Evolutionary conservation across 2,329 filamentous ascomycete species (phyloP).

Genomic region (Aspergillus carbonarius): DNA sequence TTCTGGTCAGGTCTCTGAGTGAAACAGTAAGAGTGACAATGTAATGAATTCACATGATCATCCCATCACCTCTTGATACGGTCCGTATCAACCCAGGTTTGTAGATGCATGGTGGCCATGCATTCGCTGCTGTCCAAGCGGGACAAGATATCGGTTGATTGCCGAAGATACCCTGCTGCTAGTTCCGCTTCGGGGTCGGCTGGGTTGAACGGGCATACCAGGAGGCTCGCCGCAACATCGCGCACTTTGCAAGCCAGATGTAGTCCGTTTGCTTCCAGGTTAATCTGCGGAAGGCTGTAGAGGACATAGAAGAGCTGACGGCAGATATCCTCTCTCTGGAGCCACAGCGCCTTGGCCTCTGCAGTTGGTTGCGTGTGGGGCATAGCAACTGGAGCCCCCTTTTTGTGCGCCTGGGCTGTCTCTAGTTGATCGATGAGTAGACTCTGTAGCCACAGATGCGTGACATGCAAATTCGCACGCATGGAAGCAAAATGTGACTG

Average conservation of each 20-base stretch:
- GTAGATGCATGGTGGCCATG: conserved; percentile 14
- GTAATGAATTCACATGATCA: background rate
- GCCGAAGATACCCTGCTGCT: conserved; percentile 13
- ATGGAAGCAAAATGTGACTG: conserved; percentile 26
- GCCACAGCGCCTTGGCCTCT: conserved; percentile 21
- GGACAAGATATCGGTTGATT: conserved; percentile 13
- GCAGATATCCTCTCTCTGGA: conserved; percentile 38
- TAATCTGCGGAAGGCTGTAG: conserved; percentile 31
- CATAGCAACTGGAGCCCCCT: background rate
- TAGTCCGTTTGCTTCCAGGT: conserved; percentile 38
- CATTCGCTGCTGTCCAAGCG: conserved; percentile 17
- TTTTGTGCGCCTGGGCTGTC: conserved; percentile 5
- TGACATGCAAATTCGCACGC: conserved; percentile 39
- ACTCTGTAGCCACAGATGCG: conserved; percentile 41
- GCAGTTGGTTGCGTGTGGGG: background rate
- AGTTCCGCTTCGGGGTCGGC: conserved; percentile 18
- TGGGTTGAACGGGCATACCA: conserved; percentile 33
- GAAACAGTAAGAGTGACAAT: background rate
- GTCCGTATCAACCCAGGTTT: conserved; percentile 3
- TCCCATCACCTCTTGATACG: background rate
- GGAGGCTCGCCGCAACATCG: conserved; percentile 35
- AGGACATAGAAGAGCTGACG: conserved; percentile 39
- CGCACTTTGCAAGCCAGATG: conserved; percentile 39
- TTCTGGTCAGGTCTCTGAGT: conserved; percentile 3
- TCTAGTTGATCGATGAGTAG: conserved; percentile 38